A percentile compares a stretch with the other conserved stretches of the same genome.
Conservation (phyloP, 1,284 basidiomycete species). For the Puccinia horiana region DNA sequence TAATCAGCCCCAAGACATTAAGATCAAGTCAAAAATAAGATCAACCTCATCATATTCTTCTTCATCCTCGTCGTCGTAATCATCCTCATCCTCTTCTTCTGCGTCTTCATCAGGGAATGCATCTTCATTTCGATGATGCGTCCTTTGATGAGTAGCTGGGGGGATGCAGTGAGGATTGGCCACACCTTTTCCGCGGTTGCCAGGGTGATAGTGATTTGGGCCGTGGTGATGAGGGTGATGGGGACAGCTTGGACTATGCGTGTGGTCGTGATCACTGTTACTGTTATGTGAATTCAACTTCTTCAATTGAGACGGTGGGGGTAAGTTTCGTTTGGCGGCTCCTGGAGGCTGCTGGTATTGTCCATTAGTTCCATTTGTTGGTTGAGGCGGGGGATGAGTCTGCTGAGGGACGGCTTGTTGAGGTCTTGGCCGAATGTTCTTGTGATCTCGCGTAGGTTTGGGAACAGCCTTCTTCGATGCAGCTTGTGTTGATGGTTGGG, state of each 20-base stretch:
- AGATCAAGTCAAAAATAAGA: not conserved
- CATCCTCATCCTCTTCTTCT: conserved; percentile 69
- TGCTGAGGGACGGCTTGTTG: conserved; percentile 49
- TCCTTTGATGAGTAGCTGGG: conserved; percentile 56
- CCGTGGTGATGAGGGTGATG: conserved; percentile 54
- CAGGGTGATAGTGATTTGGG: conserved; percentile 36
- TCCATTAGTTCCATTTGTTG: conserved; percentile 24
- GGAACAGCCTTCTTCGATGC: conserved; percentile 54
- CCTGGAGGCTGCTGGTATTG: conserved; percentile 35
- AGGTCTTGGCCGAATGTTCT: conserved; percentile 53
- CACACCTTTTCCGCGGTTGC: conserved; percentile 38
- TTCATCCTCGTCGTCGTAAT: conserved; percentile 59
- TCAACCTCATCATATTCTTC: conserved; percentile 63
- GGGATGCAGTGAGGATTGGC: conserved; percentile 57
- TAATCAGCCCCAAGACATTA: conserved; percentile 10
- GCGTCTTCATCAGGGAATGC: conserved; percentile 59
- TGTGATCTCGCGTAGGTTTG: conserved; percentile 55
- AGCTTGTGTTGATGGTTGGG: conserved; percentile 74
- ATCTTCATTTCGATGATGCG: conserved; percentile 46
- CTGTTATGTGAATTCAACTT: conserved; percentile 49
- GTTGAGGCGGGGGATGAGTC: conserved; percentile 50
- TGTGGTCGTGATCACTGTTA: conserved; percentile 54
- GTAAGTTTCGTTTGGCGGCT: conserved; percentile 32
- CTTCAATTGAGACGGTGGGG: conserved; percentile 43
- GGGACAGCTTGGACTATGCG: conserved; percentile 55